Percentiles rank a stretch among this genome's conserved stretches.
These are phyloP conservation scores for Amanita inopinata DNA, from an alignment of 768 basidiomycete genomes.

Conservation along the genomic window DNA sequence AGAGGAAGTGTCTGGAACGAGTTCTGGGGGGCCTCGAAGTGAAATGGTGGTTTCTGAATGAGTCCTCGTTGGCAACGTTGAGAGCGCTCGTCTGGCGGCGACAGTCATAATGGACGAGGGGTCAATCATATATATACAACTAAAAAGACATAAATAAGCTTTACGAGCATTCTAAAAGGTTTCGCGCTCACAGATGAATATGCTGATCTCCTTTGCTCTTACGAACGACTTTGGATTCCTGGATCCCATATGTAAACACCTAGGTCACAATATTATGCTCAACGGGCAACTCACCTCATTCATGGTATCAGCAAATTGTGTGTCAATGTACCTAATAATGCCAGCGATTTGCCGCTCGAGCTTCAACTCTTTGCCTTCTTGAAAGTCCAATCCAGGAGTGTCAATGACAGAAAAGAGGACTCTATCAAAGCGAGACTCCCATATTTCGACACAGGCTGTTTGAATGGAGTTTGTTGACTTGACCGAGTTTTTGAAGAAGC, in stretches of 20 bases:
- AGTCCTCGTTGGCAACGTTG: constrained; percentile 40
- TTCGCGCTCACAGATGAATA: constrained; percentile 63
- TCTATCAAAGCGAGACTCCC: constrained; percentile 75
- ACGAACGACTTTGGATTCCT: constrained; percentile 86
- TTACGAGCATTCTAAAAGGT: constrained; percentile 8
- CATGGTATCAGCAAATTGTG: constrained; percentile 80
- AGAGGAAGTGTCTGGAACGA: constrained; percentile 44
- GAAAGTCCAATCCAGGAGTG: constrained; percentile 77
- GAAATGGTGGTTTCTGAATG: constrained; percentile 63
- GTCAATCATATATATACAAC: constrained; percentile 82
- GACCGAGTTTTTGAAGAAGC: constrained; percentile 51
- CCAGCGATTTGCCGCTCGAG: constrained; percentile 70
- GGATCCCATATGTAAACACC: constrained; percentile 6
- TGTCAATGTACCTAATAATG: constrained; percentile 71
- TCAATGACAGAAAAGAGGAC: constrained; percentile 75
- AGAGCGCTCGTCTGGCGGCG: constrained; percentile 38
- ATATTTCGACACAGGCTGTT: constrained; percentile 69
- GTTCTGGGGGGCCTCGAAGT: constrained; percentile 39
- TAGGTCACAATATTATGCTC: background rate
- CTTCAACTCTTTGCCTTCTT: constrained; percentile 60
- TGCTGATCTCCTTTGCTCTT: constrained; percentile 86
- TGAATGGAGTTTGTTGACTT: constrained; percentile 56
- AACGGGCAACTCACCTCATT: constrained; percentile 49
- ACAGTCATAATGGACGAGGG: constrained; percentile 58
- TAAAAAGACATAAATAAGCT: constrained; percentile 20